phyloP scores from a whole-genome alignment of 805 yeast genomes.

The Brettanomyces sp. region DNA sequence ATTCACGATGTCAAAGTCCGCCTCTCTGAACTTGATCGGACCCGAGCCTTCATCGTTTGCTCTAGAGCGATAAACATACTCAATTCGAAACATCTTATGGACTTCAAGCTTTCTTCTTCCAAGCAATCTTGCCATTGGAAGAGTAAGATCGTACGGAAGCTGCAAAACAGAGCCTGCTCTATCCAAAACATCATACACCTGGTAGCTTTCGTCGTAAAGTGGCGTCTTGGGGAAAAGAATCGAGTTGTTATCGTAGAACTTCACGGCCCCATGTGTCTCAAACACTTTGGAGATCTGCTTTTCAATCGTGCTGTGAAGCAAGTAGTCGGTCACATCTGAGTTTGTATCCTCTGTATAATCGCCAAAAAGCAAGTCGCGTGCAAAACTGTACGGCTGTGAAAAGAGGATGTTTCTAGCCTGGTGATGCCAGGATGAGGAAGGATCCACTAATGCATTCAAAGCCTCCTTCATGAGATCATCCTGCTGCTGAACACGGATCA shows the following conservation, averaged over 20 bases:
- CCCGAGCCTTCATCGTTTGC: slow-evolving; percentile 52
- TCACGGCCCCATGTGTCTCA: slow-evolving; percentile 78
- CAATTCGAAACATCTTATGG: slow-evolving; percentile 63
- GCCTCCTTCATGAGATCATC: slow-evolving; percentile 88
- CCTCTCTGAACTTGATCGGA: slow-evolving; percentile 70
- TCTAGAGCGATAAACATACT: slow-evolving; percentile 71
- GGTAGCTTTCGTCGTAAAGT: slow-evolving; percentile 50
- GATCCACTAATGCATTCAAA: slow-evolving; percentile 72
- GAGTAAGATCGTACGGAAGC: slow-evolving; percentile 78
- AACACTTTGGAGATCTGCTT: slow-evolving; percentile 56
- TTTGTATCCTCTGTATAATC: slow-evolving; percentile 22
- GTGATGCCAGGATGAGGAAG: slow-evolving; percentile 89
- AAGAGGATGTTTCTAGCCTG: slow-evolving; percentile 84
- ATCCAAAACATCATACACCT: slow-evolving; percentile 75
- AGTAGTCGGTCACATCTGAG: slow-evolving; percentile 33
- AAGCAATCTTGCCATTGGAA: slow-evolving; percentile 80
- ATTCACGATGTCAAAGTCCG: slow-evolving; percentile 76
- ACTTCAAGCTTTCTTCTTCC: slow-evolving; percentile 51
- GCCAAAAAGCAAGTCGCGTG: slow-evolving; percentile 79
- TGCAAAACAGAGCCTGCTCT: slow-evolving; percentile 82
- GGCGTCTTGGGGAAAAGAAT: slow-evolving; percentile 76
- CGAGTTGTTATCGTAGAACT: slow-evolving; percentile 48
- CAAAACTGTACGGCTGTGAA: slow-evolving; percentile 75
- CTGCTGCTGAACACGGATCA: slow-evolving; percentile 81
- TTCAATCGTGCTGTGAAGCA: slow-evolving; percentile 52